Evolutionary conservation across 495 filamentous ascomycete species (phyloP), one percentile per base, ranked within the genome.

Genomic region (Talaromyces nanjingensis): DNA sequence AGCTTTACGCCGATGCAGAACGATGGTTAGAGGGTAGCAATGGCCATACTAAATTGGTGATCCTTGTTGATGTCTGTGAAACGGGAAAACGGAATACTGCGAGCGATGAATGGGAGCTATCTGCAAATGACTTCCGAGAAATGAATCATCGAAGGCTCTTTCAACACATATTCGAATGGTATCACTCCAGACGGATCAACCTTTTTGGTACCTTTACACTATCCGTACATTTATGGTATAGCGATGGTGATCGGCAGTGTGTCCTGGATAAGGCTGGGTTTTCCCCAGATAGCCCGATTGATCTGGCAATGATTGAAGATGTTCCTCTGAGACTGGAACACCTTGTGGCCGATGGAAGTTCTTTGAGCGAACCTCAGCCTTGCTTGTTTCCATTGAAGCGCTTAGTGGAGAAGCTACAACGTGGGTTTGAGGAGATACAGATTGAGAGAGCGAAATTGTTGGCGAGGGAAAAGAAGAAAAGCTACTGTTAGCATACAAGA

Each of bases 161-260:
- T 22, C 14, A 37, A 9, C 27, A 37, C 5, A 59, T 59, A 33
- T 37, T 59, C 27, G 3, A 59, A 8, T 59, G 56, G 56, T 59
- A 59, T 20, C 27, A 22, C 37, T 59, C 29, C 24, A 31, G 16
- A 9, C 16, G 29, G 5, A 59, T 37, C 20, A 11, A 18, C n/a
- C 56, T 37, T 37, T 14, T 18, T 59, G 56, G 55, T 22, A 37
- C 24, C 55, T 59, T 59, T 12, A 14, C 29, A 16, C 56, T 59
- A 59, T 59, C 56, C 16, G 56, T 59, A 12, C 14, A 59, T 37
- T 59, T 59, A 37, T 37, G 31, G 27, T 37, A 59, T 25, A 59
- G 56, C 18, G 29, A 37, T 22, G 31, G 29, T 22, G 29, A 20
- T 25, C 14, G 18, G 5, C 56, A 59, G 29, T 22, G 31, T 37